Evolutionary conservation across 768 basidiomycete species (phyloP).

Genomic region (Amanita exitialis): DNA sequence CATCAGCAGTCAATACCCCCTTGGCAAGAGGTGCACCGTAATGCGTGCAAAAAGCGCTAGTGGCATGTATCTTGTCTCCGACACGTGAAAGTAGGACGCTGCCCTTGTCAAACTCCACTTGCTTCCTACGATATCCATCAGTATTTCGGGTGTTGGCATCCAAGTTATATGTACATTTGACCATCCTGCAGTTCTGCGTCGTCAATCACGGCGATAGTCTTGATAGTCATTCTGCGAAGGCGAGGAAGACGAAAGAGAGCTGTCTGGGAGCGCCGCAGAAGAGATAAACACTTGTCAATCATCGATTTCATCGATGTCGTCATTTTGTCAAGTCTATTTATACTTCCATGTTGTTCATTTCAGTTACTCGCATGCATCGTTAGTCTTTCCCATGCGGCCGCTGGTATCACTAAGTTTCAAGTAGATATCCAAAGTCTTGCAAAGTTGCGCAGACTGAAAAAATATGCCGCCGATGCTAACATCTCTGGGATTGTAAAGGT

Average conservation of each 20-base stretch:
- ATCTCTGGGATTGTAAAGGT: slow-evolving; percentile 35
- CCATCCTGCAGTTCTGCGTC: slow-evolving; percentile 54
- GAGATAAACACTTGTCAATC: slow-evolving; percentile 5
- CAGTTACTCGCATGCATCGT: slow-evolving; percentile 36
- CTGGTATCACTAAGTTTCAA: background rate
- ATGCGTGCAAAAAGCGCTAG: slow-evolving; percentile 82
- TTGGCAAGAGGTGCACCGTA: slow-evolving; percentile 84
- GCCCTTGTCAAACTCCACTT: slow-evolving; percentile 68
- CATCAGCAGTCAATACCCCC: slow-evolving; percentile 72
- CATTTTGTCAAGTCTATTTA: background rate
- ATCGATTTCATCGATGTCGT: slow-evolving; percentile 1
- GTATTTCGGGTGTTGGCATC: background rate
- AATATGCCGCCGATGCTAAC: slow-evolving; percentile 22
- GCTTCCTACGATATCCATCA: slow-evolving; percentile 44
- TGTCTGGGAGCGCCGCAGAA: background rate
- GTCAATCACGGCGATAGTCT: slow-evolving; percentile 48
- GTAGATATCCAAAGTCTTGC: slow-evolving; percentile 28
- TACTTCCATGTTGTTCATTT: slow-evolving; percentile 17
- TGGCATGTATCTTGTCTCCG: slow-evolving; percentile 68
- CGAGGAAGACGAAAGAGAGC: slow-evolving; percentile 4
- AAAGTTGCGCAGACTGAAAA: slow-evolving; percentile 32
- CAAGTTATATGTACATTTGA: slow-evolving; percentile 35
- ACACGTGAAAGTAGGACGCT: slow-evolving; percentile 73
- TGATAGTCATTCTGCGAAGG: slow-evolving; percentile 29
- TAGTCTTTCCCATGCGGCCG: slow-evolving; percentile 8